A percentile compares a stretch with the other conserved stretches of the same genome.
phyloP scores from a whole-genome alignment of 2,329 filamentous ascomycete genomes.

The Pseudopyrenochaeta lycopersici region DNA sequence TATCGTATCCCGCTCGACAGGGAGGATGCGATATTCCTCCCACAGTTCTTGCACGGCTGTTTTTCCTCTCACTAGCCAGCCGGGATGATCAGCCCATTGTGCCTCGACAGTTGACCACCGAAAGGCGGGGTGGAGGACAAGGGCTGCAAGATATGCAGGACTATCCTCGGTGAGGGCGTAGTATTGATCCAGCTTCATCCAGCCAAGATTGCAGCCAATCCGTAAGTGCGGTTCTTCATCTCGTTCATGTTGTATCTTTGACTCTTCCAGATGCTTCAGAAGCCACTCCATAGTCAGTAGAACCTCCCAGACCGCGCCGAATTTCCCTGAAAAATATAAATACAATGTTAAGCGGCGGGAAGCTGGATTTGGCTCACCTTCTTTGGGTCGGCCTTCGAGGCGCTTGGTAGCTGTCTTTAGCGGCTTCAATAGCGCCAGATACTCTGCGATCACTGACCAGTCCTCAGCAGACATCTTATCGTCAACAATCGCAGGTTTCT shows the following conservation, averaged over 20 bases:
- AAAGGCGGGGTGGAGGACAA: not conserved
- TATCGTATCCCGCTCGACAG: no score
- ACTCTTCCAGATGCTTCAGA: no score
- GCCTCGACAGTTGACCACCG: not conserved
- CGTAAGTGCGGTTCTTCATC: not conserved
- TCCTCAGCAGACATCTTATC: not conserved
- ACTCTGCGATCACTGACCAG: no score
- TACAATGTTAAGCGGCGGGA: not conserved
- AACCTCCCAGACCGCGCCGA: no score
- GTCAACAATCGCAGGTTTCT: not conserved
- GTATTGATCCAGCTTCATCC: not conserved
- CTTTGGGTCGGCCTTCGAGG: no score
- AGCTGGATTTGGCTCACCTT: no score
- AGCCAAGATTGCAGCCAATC: not conserved
- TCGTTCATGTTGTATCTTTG: no score
- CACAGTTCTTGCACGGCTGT: not conserved
- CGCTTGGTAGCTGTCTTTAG: no score
- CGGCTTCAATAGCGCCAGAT: no score
- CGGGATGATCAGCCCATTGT: not conserved
- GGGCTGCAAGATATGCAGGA: not conserved
- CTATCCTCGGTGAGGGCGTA: not conserved
- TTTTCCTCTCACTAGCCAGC: not conserved
- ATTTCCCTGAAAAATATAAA: no score
- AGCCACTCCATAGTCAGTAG: no score
- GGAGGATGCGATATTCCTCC: not conserved